These are phyloP conservation scores for Trichoderma aggressivum DNA, from an alignment of 2,329 filamentous ascomycete species.

Conservation along the genomic window DNA sequence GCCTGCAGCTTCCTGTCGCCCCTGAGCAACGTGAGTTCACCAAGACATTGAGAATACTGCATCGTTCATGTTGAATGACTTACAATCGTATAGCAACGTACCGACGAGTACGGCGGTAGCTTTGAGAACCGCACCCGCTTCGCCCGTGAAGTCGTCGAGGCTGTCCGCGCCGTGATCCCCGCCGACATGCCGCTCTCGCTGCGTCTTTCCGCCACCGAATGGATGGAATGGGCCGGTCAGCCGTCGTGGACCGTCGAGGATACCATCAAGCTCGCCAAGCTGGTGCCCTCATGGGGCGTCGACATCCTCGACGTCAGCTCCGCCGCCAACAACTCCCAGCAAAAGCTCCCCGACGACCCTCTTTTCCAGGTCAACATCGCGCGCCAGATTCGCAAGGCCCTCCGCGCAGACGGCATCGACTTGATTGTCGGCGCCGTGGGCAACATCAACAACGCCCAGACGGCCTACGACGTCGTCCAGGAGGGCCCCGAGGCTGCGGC, in stretches of 20 bases:
- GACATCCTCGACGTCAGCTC: conserved; percentile 82
- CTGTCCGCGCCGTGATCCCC: conserved; percentile 52
- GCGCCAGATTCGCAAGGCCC: conserved; percentile 63
- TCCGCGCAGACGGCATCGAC: conserved; percentile 46
- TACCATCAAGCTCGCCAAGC: conserved; percentile 62
- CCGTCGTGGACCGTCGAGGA: conserved; percentile 67
- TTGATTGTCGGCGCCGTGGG: conserved; percentile 74
- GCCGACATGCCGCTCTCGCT: conserved; percentile 54
- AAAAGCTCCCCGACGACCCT: conserved; percentile 60
- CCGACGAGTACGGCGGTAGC: conserved; percentile 62
- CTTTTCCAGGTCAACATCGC: conserved; percentile 76
- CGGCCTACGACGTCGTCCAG: conserved; percentile 60
- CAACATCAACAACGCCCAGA: conserved; percentile 63
- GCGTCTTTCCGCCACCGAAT: conserved; percentile 61
- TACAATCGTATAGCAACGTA: conserved; percentile 45
- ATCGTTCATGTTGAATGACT: neutral
- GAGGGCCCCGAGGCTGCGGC: conserved; percentile 37
- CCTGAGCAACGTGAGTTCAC: conserved; percentile 47
- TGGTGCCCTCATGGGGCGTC: conserved; percentile 69
- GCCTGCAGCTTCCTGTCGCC: conserved; percentile 62
- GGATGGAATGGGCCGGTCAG: conserved; percentile 49
- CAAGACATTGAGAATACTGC: neutral
- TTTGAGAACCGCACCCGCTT: conserved; percentile 65
- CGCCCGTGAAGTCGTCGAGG: conserved; percentile 51
- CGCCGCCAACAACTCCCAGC: conserved; percentile 63